Evolutionary conservation across 331 rosid species (phyloP).

Genomic region (Phaseolus coccineus): DNA sequence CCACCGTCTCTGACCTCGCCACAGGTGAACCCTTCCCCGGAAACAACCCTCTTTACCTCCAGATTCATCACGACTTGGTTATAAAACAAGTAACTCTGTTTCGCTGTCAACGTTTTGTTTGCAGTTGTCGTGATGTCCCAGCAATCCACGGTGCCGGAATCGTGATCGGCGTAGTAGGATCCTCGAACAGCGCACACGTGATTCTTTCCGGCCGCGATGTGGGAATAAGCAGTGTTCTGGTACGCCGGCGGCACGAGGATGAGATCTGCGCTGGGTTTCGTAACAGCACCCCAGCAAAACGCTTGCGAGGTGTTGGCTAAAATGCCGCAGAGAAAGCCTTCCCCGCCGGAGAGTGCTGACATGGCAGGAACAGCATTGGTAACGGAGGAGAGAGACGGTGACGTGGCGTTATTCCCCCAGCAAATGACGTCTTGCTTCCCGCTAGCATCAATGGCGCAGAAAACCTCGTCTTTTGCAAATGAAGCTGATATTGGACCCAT

Average conservation of each 20-base stretch:
- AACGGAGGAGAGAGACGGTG: constrained; percentile 45
- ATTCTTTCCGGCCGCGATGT: constrained; percentile 74
- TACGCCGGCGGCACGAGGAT: constrained; percentile 72
- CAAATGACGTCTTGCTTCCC: constrained; percentile 84
- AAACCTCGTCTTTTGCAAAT: constrained; percentile 65
- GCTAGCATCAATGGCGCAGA: constrained; percentile 90
- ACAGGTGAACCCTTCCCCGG: constrained; percentile 89
- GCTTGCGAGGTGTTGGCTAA: constrained; percentile 76
- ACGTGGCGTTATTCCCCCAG: constrained; percentile 74
- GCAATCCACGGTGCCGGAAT: constrained; percentile 75
- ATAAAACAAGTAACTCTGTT: constrained; percentile 50
- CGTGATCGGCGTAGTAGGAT: constrained; percentile 66
- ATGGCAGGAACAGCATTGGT: constrained; percentile 62
- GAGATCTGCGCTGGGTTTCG: constrained; percentile 60
- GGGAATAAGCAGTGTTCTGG: constrained; percentile 63
- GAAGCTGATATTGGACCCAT: constrained; percentile 95
- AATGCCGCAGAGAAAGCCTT: constrained; percentile 83
- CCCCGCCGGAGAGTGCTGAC: constrained; percentile 92
- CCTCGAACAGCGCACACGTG: constrained; percentile 95
- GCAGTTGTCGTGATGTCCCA: constrained; percentile 66
- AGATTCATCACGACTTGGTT: constrained; percentile 54
- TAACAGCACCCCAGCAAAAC: constrained; percentile 66
- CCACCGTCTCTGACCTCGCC: constrained; percentile 77
- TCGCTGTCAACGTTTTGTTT: constrained; percentile 53
- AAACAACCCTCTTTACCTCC: constrained; percentile 59